phyloP scores from a whole-genome alignment of 164 flowering plant genomes.

The Echeveria elegans region DNA sequence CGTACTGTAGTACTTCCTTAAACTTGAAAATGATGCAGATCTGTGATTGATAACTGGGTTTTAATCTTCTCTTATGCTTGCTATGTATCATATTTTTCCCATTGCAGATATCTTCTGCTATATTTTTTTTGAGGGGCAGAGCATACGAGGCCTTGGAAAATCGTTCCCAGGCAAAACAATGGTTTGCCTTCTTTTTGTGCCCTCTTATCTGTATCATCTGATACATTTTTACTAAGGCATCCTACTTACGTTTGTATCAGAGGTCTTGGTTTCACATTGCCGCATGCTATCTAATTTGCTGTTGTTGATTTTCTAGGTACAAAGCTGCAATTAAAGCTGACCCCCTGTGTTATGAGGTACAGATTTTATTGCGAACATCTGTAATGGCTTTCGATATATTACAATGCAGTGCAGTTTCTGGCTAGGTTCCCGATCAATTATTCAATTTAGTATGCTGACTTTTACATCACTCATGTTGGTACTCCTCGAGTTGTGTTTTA shows the following conservation, averaged over 20 bases:
- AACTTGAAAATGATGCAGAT: neutral
- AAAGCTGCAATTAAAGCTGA: constrained; percentile 95
- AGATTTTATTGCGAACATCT: neutral
- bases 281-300: neutral
- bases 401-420: neutral
- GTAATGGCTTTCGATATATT: neutral
- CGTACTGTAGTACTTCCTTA: neutral
- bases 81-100: neutral
- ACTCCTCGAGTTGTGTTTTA: neutral
- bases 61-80: neutral
- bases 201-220: neutral
- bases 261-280: neutral
- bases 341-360: constrained; percentile 97
- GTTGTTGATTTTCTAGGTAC: constrained; percentile 48
- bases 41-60: neutral
- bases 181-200: constrained; percentile 30
- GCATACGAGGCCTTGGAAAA: constrained; percentile 94
- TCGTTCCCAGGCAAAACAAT: constrained; percentile 74
- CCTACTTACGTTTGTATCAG: neutral
- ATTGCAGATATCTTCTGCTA: constrained; percentile 79
- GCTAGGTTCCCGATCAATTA: neutral
- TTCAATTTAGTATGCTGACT: neutral
- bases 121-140: constrained; percentile 86
- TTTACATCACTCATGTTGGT: neutral
- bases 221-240: neutral